Evolutionary conservation across 768 basidiomycete genomes (phyloP).

Genomic region (Melanogaster broomeanus): DNA sequence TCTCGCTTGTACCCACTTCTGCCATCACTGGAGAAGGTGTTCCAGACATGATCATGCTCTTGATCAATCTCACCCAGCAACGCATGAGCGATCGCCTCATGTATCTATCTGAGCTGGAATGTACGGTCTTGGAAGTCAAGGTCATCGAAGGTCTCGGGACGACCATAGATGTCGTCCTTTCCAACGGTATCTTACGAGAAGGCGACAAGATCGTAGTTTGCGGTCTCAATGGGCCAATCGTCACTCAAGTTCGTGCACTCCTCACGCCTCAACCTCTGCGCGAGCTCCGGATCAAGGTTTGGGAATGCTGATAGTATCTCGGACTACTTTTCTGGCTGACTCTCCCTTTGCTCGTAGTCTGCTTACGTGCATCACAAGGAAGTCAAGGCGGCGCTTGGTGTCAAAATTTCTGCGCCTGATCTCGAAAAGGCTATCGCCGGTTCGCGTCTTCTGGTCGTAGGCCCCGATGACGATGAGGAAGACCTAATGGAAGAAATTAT

Average conservation of each 20-base stretch:
- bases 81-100: constrained; percentile 97
- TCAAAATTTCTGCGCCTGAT: constrained; percentile 94
- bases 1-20: constrained; percentile 96
- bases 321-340: constrained; percentile 2
- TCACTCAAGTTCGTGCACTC: constrained; percentile 91
- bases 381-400: constrained; percentile 94
- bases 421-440: constrained; percentile 98
- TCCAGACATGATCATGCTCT: constrained; percentile 99
- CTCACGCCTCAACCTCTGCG: constrained; percentile 96
- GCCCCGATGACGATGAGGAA: constrained; percentile 96
- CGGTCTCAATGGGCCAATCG: constrained; percentile 95
- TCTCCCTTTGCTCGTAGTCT: constrained; percentile 51
- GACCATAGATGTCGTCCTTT: constrained; percentile 94
- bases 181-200: constrained; percentile 90
- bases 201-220: constrained; percentile 95
- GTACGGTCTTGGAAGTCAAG: constrained; percentile 98
- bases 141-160: constrained; percentile 97
- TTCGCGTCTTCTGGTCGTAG: constrained; percentile 87
- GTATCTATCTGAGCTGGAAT: constrained; percentile 97
- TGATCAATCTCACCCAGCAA: constrained; percentile 96
- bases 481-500: constrained; percentile 94
- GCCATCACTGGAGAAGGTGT: constrained; percentile 98
- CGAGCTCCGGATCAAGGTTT: constrained; percentile 92
- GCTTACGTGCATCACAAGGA: constrained; percentile 97
- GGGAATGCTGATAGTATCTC: constrained; percentile 9